Base-by-base conservation (phyloP, 2,329 filamentous ascomycete genomes). In the Fusarium avenaceum region DNA sequence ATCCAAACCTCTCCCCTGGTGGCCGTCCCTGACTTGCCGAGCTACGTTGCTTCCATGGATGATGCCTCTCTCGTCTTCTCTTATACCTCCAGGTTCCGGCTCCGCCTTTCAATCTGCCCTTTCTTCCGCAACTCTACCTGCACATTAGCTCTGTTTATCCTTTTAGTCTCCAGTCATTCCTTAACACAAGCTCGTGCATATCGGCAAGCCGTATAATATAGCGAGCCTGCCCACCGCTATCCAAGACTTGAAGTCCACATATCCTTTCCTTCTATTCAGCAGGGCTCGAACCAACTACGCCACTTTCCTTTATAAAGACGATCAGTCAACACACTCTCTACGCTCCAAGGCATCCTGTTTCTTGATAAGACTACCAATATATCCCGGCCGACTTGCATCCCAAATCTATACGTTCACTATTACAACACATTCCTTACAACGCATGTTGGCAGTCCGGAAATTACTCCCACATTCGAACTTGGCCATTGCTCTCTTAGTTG, bases 71-170 rank as follows among this genome's bases (percentile, higher is more conserved):
- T 53, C 69, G 57, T 70, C 63, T 71, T 65, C 73, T 75, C 65
- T 75, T 75, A 75, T 75, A 75, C 73, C 67, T 70, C 73, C 58
- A 73, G 73, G 73, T 72, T 74, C 72, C 73, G 55, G 63, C 71
- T 69, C 70, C 73, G 69, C 69, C 70, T 64, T 63, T 72, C 63
- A 52, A 64, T 51, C 45, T 69, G 57, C 57, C 61, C 60, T 72
- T 63, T 74, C 71, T 62, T 67, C 64, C 66, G 66, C 68, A 63
- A 72, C 63, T 61, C 73, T 62, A 67, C 63, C 64, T 57, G 64
- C 66, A 64, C 64, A 66, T 67, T 65, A 67, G 67, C 68, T 66
- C 62, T 73, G 48, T 61, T 69, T 59, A 50, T 55, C 50, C 59
- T 63, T 59, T 60, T 66, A 53, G 61, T 63, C 63, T 60, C 70